phyloP scores from a whole-genome alignment of 2,329 filamentous ascomycete species.

The Aureobasidium melanogenum region DNA sequence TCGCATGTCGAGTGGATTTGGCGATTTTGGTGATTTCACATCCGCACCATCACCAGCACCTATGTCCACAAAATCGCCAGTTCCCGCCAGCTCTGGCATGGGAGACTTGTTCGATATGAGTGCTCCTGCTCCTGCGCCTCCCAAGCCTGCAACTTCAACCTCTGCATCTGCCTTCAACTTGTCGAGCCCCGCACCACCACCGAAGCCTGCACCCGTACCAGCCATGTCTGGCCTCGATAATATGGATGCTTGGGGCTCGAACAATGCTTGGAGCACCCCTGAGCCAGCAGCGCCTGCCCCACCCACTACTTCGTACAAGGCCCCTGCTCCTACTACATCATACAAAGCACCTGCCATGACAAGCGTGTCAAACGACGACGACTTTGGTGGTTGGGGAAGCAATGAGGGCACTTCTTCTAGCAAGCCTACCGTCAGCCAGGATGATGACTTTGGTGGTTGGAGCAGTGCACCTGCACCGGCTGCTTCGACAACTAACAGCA shows the following conservation, averaged over 20 bases:
- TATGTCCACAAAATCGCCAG: slow-evolving; percentile 33
- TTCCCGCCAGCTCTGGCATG: slow-evolving; percentile 42
- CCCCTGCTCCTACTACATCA: slow-evolving; percentile 25
- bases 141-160: slow-evolving; percentile 26
- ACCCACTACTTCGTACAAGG: slow-evolving; percentile 24
- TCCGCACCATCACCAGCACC: slow-evolving; percentile 52
- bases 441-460: slow-evolving; percentile 97
- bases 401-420: slow-evolving; percentile 36
- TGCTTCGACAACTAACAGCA: slow-evolving; percentile 36
- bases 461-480: slow-evolving; percentile 54
- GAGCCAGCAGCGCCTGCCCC: slow-evolving; percentile 36
- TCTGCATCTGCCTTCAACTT: slow-evolving; percentile 74
- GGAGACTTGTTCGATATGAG: slow-evolving; percentile 77
- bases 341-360: slow-evolving; percentile 30
- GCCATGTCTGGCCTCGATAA: slow-evolving; percentile 37
- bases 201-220: slow-evolving; percentile 25
- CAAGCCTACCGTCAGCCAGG: slow-evolving; percentile 55
- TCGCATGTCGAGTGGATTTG: slow-evolving; percentile 44
- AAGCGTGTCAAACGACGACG: slow-evolving; percentile 41
- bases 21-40: slow-evolving; percentile 46
- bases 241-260: slow-evolving; percentile 73
- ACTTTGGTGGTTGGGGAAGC: slow-evolving; percentile 54
- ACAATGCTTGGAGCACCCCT: slow-evolving; percentile 71
- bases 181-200: slow-evolving; percentile 41
- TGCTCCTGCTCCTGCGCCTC: slow-evolving; percentile 27